A percentile compares a stretch with the other conserved stretches of the same genome.
Evolutionary conservation across 176 grass and related monocot genomes (phyloP).

Genomic region (Aechmea fasciata): DNA sequence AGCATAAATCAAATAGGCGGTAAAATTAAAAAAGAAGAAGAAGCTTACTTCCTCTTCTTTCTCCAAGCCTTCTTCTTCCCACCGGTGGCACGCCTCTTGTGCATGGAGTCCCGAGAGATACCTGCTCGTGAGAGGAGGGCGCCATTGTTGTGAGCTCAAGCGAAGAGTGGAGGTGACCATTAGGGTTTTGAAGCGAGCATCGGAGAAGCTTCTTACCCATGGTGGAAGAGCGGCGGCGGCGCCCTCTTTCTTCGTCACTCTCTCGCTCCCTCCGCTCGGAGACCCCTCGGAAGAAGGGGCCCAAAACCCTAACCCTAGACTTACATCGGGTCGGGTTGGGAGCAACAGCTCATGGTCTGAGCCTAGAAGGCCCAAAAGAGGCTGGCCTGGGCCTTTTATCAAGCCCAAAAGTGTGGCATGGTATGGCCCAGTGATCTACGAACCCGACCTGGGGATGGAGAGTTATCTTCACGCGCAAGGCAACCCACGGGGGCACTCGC

Average conservation of each 20-base stretch:
- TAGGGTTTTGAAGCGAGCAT: background rate
- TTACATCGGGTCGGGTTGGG: background rate
- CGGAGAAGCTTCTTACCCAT: conserved; percentile 4
- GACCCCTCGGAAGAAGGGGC: background rate
- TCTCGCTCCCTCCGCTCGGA: background rate
- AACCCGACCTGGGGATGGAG: no score
- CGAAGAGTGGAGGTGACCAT: background rate
- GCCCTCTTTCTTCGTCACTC: background rate
- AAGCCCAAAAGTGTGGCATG: no score
- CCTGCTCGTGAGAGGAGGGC: conserved; percentile 18
- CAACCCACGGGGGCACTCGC: no score
- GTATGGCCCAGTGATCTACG: no score
- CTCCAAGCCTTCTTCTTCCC: conserved; percentile 83
- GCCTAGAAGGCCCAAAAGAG: no score
- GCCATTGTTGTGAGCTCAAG: background rate
- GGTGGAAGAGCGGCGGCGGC: background rate
- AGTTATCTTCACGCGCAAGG: no score
- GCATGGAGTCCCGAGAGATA: conserved; percentile 90
- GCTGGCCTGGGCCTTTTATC: no score
- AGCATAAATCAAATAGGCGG: background rate
- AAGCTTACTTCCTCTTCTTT: conserved; percentile 74
- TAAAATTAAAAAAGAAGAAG: background rate
- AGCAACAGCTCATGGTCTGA: no score
- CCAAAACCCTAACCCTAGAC: background rate
- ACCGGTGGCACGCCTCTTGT: conserved; percentile 77